Evolutionary conservation across 1,284 basidiomycete species (phyloP).

Genomic region (Ceratobasidium sp.): DNA sequence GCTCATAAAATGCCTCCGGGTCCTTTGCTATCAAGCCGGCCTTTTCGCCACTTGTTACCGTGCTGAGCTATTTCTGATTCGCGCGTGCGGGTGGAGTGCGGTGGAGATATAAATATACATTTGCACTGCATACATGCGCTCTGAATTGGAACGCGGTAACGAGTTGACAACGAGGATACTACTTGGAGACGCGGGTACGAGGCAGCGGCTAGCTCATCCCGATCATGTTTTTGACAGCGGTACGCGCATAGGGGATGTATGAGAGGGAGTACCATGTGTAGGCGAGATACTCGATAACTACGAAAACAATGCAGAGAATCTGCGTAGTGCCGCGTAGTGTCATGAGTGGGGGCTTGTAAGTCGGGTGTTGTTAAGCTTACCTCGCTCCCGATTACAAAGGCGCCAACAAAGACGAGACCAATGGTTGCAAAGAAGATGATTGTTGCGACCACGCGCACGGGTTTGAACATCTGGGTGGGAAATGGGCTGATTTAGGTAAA

Average conservation of each 20-base stretch:
- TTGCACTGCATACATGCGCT: constrained; percentile 25
- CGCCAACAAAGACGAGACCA: constrained; percentile 80
- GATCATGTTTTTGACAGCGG: constrained; percentile 72
- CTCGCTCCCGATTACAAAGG: constrained; percentile 75
- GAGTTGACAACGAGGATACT: not conserved
- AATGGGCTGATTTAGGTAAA: not conserved
- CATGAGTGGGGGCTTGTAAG: constrained; percentile 2
- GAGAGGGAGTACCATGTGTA: constrained; percentile 77
- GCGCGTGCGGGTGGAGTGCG: no score
- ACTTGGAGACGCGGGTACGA: not conserved
- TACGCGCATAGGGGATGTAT: constrained; percentile 88
- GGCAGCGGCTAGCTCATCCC: constrained; percentile 53
- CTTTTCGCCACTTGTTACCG: constrained; percentile 28
- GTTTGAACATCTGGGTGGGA: constrained; percentile 85
- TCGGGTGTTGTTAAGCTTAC: constrained; percentile 58
- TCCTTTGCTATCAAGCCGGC: not conserved
- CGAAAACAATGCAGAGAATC: constrained; percentile 72
- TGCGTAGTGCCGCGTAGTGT: constrained; percentile 46
- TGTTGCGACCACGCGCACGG: constrained; percentile 86
- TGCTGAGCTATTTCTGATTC: constrained; percentile 28
- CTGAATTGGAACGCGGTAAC: constrained; percentile 1
- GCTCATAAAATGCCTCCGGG: not conserved
- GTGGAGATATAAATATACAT: constrained; percentile 37
- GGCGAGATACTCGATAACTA: constrained; percentile 85
- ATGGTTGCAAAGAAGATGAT: constrained; percentile 81